These are phyloP conservation scores for Datisca glomerata DNA, from an alignment of 306 rosid genomes.

Conservation along the genomic window DNA sequence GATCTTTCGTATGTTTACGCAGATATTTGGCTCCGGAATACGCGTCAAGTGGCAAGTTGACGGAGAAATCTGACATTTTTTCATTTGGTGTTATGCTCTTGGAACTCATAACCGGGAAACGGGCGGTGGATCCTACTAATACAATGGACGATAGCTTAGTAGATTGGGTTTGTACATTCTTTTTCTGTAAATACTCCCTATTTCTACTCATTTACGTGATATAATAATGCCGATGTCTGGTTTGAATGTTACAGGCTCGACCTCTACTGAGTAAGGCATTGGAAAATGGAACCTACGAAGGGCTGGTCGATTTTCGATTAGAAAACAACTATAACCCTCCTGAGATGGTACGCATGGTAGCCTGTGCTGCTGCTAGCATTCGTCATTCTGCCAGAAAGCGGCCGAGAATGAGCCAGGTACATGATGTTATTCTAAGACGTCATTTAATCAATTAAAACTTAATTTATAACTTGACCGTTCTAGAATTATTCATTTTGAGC, in stretches of 20 bases:
- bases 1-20: too few relatives aligned
- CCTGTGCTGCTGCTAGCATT: slow-evolving; percentile 73
- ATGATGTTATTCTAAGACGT: too few relatives aligned
- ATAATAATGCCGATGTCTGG: background rate
- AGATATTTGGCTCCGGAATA: slow-evolving; percentile 96
- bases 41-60: slow-evolving; percentile 84
- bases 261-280: slow-evolving; percentile 46
- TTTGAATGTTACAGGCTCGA: slow-evolving; percentile 44
- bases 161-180: slow-evolving; percentile 80
- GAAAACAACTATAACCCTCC: slow-evolving; percentile 38
- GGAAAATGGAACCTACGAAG: slow-evolving; percentile 43
- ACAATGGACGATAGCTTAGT: slow-evolving; percentile 79
- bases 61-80: slow-evolving; percentile 88
- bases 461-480: background rate
- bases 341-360: slow-evolving; percentile 66
- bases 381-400: slow-evolving; percentile 79
- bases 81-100: slow-evolving; percentile 87
- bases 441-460: too few relatives aligned
- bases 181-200: too few relatives aligned
- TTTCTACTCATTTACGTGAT: too few relatives aligned
- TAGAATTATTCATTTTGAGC: background rate
- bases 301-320: slow-evolving; percentile 51
- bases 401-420: slow-evolving; percentile 79
- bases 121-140: slow-evolving; percentile 53
- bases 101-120: slow-evolving; percentile 67